Base-by-base conservation (phyloP, 441 rosid species). In the Adansonia madagascariensis region DNA sequence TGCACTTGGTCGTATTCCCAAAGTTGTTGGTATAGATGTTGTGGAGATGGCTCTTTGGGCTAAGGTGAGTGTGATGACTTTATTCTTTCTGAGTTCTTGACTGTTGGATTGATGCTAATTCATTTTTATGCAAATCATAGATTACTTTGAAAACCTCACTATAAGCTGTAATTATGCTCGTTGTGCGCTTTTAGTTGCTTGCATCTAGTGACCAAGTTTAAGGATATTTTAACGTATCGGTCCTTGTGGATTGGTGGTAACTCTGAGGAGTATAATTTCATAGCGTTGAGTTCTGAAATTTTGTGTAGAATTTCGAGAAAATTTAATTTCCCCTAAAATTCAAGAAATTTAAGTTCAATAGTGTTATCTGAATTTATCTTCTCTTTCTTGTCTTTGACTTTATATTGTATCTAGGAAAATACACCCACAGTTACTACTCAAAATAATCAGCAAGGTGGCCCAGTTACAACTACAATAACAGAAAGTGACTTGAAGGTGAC, bases 21-120 rank as follows among this genome's bases (percentile, higher is more conserved):
- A 94, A 87, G 96, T 96, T 75, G 97, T 92, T 77, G 99, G 99
- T 78, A 86, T 96, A 84, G 99, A 97, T 91, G 87, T 97, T 24
- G 98, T 97, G 65, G 99, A 97, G 89, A 94, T 94, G 99, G 98
- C 99, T 75, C 89, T 97, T 83, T 97, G 99, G 99, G 99, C 99
- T 78, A 97, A 97, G 98, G 99, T 97, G 78, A 73, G 68, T 75
- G 41, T 73, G 70, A 66, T 59, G 62, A 75, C 69, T 55, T 68
- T 65, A 75, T 67, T 78, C 12, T 71, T 18, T 74, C 57, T 8
- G 24, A 6, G 2, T 71, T 71, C 62, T 71, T 71, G 60, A 31
- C 62, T 52, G 46, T 71, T 31, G 15, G 8, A 52, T 66, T 71
- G 12, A 3, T 52, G 4, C 62, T 57, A 57, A 57, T 52, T n/a